Evolutionary conservation across 2,329 filamentous ascomycete species (phyloP).

Genomic region (Cordyceps militaris): DNA sequence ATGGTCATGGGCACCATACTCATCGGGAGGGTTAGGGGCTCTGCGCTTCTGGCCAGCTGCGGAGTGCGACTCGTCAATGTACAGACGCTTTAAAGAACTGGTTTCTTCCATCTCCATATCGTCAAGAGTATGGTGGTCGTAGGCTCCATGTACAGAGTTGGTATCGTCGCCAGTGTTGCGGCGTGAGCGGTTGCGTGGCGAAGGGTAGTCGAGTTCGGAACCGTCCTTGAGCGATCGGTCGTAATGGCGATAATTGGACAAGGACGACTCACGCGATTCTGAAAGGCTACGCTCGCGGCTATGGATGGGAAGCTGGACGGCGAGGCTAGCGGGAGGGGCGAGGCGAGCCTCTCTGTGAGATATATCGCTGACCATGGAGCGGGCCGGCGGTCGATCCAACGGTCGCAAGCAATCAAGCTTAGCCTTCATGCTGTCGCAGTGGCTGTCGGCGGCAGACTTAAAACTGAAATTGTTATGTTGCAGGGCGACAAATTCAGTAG

Average conservation of each 20-base stretch:
- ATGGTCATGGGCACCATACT: constrained; percentile 33
- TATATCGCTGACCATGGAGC: constrained; percentile 34
- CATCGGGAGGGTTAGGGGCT: constrained; percentile 48
- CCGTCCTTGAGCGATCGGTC: constrained; percentile 39
- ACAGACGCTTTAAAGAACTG: constrained; percentile 42
- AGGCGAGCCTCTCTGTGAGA: constrained; percentile 34
- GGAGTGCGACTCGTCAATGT: constrained; percentile 40
- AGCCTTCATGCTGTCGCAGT: constrained; percentile 46
- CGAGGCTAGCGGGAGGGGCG: constrained; percentile 30
- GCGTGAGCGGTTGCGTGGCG: constrained; percentile 37
- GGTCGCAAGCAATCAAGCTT: constrained; percentile 45
- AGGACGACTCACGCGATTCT: constrained; percentile 42
- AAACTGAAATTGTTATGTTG: constrained; percentile 45
- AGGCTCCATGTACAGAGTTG: constrained; percentile 38
- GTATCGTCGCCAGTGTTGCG: constrained; percentile 49
- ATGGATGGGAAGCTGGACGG: constrained; percentile 38
- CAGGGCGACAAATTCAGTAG: constrained; percentile 37
- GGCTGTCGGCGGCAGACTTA: constrained; percentile 37
- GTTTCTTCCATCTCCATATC: constrained; percentile 48
- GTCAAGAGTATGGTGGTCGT: constrained; percentile 31
- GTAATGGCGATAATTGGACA: constrained; percentile 34
- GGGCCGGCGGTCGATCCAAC: constrained; percentile 40
- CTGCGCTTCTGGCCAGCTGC: constrained; percentile 45
- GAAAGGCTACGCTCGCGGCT: constrained; percentile 28
- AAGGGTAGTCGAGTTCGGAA: constrained; percentile 42